A percentile compares a stretch with the other conserved stretches of the same genome.
These are phyloP conservation scores for Geotrichum carabidarum DNA, from an alignment of 1,139 yeast species.

Conservation along the genomic window DNA sequence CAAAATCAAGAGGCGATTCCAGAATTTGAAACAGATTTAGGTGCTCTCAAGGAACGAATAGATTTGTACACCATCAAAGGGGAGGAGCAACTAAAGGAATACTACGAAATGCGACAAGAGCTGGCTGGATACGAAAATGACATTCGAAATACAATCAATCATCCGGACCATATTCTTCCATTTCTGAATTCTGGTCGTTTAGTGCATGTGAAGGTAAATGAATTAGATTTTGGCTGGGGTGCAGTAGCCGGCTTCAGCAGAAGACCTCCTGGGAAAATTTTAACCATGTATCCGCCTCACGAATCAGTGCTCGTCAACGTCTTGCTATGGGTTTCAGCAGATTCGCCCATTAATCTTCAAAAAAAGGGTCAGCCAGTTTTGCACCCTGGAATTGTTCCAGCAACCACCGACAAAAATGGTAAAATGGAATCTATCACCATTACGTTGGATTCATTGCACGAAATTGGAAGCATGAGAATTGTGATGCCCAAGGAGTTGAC, in stretches of 20 bases:
- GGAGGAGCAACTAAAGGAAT: slow-evolving; percentile 68
- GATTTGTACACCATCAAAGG: slow-evolving; percentile 59
- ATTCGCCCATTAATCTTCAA: slow-evolving; percentile 48
- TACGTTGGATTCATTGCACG: slow-evolving; percentile 68
- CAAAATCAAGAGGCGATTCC: slow-evolving; percentile 93
- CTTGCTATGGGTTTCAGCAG: slow-evolving; percentile 58
- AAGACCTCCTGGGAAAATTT: slow-evolving; percentile 25
- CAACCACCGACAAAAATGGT: slow-evolving; percentile 60
- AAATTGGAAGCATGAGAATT: slow-evolving; percentile 73
- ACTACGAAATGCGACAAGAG: slow-evolving; percentile 74
- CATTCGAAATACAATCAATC: slow-evolving; percentile 77
- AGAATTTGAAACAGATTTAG: slow-evolving; percentile 60
- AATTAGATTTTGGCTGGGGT: slow-evolving; percentile 81
- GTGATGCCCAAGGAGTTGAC: slow-evolving; percentile 76
- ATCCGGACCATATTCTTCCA: slow-evolving; percentile 80
- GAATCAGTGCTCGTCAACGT: slow-evolving; percentile 86
- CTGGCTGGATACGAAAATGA: slow-evolving; percentile 68
- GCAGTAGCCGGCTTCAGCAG: slow-evolving; percentile 79
- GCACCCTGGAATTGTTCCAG: slow-evolving; percentile 86
- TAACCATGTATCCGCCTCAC: slow-evolving; percentile 58
- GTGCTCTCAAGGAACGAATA: slow-evolving; percentile 48
- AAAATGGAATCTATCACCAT: slow-evolving; percentile 79
- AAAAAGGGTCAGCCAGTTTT: slow-evolving; percentile 56
- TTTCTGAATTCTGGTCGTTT: slow-evolving; percentile 88
- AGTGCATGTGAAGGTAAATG: slow-evolving; percentile 57